Evolutionary conservation across 1,139 yeast genomes (phyloP).

Genomic region (Hyphopichia fennica): DNA sequence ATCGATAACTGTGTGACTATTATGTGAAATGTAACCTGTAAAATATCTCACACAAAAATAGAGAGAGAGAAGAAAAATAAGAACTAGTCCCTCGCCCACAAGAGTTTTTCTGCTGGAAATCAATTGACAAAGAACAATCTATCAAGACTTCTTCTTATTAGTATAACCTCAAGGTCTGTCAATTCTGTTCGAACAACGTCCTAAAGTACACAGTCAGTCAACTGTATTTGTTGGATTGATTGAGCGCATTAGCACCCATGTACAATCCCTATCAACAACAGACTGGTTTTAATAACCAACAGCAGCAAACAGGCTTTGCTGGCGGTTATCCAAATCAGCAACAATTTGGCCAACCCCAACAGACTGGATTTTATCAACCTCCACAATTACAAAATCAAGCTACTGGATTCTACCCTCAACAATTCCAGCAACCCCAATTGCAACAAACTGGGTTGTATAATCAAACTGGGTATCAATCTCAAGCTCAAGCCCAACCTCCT

Average conservation of each 20-base stretch:
- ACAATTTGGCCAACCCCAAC: slow-evolving; percentile 13
- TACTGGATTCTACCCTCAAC: slow-evolving; percentile 15
- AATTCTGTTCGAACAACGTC: not conserved
- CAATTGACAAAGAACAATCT: not conserved
- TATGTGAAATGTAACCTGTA: not conserved
- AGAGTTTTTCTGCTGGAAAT: too few species aligned
- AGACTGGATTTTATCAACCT: slow-evolving; percentile 13
- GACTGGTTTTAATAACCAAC: slow-evolving; percentile 32
- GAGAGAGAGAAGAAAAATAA: not conserved
- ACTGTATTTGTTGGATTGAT: not conserved
- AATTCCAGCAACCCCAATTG: slow-evolving; percentile 7
- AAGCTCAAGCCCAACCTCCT: slow-evolving; percentile 18
- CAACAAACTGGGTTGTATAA: slow-evolving; percentile 18
- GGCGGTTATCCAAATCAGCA: slow-evolving; percentile 22
- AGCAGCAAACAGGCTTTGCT: slow-evolving; percentile 21
- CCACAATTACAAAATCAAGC: slow-evolving; percentile 14
- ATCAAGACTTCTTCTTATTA: slow-evolving; percentile 2
- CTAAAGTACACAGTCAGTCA: not conserved
- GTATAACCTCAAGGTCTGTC: not conserved
- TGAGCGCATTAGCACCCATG: slow-evolving; percentile 20
- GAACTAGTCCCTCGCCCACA: not conserved
- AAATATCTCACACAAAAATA: too few species aligned
- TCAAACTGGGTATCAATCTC: slow-evolving; percentile 7
- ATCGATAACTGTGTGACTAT: too few species aligned
- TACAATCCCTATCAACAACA: slow-evolving; percentile 44